Evolutionary conservation across 371 early-diverging fungal genomes (phyloP).

Genomic region (Mortierella sp.): DNA sequence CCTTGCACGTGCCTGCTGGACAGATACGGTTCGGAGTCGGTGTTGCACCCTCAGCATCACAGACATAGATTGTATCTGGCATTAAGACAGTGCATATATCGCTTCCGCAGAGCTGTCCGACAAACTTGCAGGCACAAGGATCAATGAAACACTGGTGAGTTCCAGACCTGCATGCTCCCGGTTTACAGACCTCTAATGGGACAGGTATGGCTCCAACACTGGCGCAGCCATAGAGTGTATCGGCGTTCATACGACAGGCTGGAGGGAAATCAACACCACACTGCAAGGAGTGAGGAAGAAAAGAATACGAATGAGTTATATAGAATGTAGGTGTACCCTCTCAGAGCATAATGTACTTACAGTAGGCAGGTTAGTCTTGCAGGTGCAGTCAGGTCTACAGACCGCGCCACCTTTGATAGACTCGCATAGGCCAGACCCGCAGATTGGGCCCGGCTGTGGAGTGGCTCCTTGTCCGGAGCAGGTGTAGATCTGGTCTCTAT

Average conservation of each 20-base stretch:
- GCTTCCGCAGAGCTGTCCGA: slow-evolving; percentile 19
- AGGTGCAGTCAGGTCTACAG: slow-evolving; percentile 21
- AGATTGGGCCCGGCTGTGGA: background rate
- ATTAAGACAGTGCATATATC: background rate
- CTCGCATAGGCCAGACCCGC: background rate
- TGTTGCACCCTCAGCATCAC: background rate
- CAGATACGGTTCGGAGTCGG: background rate
- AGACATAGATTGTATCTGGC: slow-evolving; percentile 7
- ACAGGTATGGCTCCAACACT: background rate
- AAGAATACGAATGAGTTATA: too few relatives aligned
- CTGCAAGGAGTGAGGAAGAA: background rate
- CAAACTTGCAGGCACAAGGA: slow-evolving; percentile 8
- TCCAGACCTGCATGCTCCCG: slow-evolving; percentile 18
- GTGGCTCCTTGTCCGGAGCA: slow-evolving; percentile 2
- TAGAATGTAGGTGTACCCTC: too few relatives aligned
- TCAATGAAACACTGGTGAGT: slow-evolving; percentile 8
- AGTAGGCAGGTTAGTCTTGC: slow-evolving; percentile 6
- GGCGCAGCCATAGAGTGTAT: slow-evolving; percentile 18
- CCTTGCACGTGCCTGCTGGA: background rate
- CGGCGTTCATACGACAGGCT: background rate
- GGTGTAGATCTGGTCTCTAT: slow-evolving; percentile 1
- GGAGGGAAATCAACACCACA: slow-evolving; percentile 13
- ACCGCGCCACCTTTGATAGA: background rate
- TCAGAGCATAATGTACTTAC: background rate
- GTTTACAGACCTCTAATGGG: slow-evolving; percentile 10